Evolutionary conservation across 2,329 filamentous ascomycete species (phyloP).

Genomic region (Chlorencoelia australis): DNA sequence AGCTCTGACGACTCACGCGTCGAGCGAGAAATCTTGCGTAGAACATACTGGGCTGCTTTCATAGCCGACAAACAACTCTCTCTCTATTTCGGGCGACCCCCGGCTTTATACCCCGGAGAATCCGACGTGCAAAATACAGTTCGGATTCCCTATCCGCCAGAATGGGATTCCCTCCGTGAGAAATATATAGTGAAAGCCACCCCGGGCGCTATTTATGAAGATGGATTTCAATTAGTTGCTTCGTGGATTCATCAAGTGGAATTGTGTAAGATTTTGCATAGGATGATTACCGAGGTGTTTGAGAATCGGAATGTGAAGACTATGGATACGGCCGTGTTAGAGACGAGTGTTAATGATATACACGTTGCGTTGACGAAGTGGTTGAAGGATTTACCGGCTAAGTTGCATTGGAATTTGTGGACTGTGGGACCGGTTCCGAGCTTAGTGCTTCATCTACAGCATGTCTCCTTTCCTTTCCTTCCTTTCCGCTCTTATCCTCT

Average conservation of each 20-base stretch:
- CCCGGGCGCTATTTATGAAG: conserved; percentile 37
- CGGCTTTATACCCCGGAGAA: conserved; percentile 38
- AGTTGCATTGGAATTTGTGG: conserved; percentile 42
- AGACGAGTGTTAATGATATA: conserved; percentile 35
- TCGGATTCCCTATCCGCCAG: conserved; percentile 38
- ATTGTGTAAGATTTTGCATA: conserved; percentile 38
- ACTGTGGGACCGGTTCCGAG: conserved; percentile 36
- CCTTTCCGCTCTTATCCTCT: neutral
- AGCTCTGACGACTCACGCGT: conserved; percentile 30
- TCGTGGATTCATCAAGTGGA: conserved; percentile 38
- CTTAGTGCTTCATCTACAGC: conserved; percentile 38
- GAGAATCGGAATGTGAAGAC: conserved; percentile 36
- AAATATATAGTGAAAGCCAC: conserved; percentile 36
- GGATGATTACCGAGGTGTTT: conserved; percentile 40
- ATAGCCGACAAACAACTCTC: conserved; percentile 41
- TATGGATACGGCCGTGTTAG: conserved; percentile 32
- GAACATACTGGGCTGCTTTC: conserved; percentile 42
- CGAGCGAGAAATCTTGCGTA: conserved; percentile 38
- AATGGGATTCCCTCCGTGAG: conserved; percentile 38
- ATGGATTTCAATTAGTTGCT: conserved; percentile 35
- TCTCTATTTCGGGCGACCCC: conserved; percentile 40
- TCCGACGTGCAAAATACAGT: conserved; percentile 40
- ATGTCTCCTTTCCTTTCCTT: conserved; percentile 1
- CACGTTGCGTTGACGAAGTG: conserved; percentile 38
- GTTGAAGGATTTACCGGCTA: conserved; percentile 35